Conservation (phyloP, 2,329 filamentous ascomycete species). For the Cladosporium sp. region DNA sequence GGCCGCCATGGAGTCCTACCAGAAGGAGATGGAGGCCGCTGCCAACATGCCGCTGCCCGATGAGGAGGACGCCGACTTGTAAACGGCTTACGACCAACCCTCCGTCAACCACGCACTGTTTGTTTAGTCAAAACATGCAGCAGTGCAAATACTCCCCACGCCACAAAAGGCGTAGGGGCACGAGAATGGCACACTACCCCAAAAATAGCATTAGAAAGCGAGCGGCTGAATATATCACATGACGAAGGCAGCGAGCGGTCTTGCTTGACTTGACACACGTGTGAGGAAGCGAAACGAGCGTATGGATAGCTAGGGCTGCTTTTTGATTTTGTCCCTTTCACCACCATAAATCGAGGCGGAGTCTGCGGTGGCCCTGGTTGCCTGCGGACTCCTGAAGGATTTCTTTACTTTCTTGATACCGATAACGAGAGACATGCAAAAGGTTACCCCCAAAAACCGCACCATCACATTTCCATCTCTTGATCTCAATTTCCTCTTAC, state of each 20-base stretch:
- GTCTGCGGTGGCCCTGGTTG: conserved; percentile 2
- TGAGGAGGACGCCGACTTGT: conserved; percentile 75
- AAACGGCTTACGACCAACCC: conserved; percentile 20
- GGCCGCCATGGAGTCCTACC: conserved; percentile 74
- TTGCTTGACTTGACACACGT: conserved; percentile 9
- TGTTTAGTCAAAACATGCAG: not conserved
- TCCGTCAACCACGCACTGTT: not conserved
- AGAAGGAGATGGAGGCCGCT: conserved; percentile 82
- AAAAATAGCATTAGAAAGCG: conserved; percentile 15
- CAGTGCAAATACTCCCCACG: conserved; percentile 4
- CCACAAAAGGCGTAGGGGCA: conserved; percentile 7
- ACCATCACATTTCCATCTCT: not conserved
- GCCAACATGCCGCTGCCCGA: conserved; percentile 82
- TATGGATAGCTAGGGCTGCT: conserved; percentile 13
- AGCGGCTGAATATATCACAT: conserved; percentile 13
- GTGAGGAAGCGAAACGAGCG: conserved; percentile 9
- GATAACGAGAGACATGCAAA: conserved; percentile 7
- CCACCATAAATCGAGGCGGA: conserved; percentile 8
- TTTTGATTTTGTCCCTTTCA: conserved; percentile 7
- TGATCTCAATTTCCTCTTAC: no score
- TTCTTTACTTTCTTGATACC: conserved; percentile 12
- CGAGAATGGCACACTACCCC: conserved; percentile 10
- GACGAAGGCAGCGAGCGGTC: conserved; percentile 12
- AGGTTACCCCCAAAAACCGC: not conserved
- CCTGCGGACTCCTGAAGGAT: conserved; percentile 3